Base-by-base conservation (phyloP, 805 yeast species). In the Cyberlindnera subsufficiens region DNA sequence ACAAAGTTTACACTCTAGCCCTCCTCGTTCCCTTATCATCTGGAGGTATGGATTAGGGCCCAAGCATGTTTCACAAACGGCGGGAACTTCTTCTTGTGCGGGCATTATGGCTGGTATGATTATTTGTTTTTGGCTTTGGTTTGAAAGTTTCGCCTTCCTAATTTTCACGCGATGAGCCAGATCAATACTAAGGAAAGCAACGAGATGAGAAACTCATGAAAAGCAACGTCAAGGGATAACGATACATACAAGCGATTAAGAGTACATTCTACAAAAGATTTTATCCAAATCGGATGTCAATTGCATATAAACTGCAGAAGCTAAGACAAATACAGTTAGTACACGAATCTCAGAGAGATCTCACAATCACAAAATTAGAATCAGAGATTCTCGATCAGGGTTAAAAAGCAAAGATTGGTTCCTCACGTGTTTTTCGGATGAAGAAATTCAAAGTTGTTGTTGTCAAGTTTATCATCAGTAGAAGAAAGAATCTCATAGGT, bases 1-100 rank as follows among this genome's bases (percentile, higher is more conserved):
- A 58, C 98, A 91, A 14, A 85, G 65, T 58, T 82, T 82, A 60
- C 98, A 91, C 58, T 85, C 84, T n/a, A 75, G 82, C 1, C 96
- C 96, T 41, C 74, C 65, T 11, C 65, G 64, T 45, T 85, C 89
- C 50, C 84, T 72, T 2, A 78, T 72, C 84, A 90, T 78, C 41
- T 85, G 77, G n/a, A 83, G 55, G 50, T 81, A 77, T 17, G 78
- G 74, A 41, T 78, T 74, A 0, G 71, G 55, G 0, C 96, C 96
- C 20, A 87, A 65, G 59, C 97, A 89, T 6, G 58, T 53, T 31
- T 78, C 80, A 60, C 97, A 89, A 2, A 89, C 72, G 0, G 84
- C 80, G 0, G 90, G 89, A 15, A 50, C 51, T 1, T 55, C 54
- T 20, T 44, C 46, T 25, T 37, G 34, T 20, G 34, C 32, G 14